phyloP scores from a whole-genome alignment of 2,329 filamentous ascomycete genomes.

The Pseudocercospora fuligena region DNA sequence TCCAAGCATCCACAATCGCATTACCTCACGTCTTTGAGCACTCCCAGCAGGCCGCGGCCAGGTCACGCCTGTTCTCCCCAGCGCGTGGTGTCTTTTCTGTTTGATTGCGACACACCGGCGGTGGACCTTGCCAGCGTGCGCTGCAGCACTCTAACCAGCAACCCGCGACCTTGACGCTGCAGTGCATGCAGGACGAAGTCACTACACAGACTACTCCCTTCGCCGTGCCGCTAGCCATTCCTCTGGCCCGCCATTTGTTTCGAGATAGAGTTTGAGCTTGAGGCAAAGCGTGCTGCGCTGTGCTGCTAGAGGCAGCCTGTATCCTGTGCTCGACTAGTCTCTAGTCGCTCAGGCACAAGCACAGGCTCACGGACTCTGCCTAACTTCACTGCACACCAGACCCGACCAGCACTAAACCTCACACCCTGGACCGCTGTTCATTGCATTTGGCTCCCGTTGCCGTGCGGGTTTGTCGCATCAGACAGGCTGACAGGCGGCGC shows the following conservation, averaged over 20 bases:
- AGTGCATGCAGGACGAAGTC: neutral
- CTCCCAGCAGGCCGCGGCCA: neutral
- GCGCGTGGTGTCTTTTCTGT: slow-evolving; percentile 8
- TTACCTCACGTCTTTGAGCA: slow-evolving; percentile 13
- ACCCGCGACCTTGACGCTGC: too few species aligned
- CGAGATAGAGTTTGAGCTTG: slow-evolving; percentile 31
- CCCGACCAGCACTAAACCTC: neutral
- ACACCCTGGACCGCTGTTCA: neutral
- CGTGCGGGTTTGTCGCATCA: neutral
- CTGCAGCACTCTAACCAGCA: neutral
- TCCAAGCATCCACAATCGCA: slow-evolving; percentile 5
- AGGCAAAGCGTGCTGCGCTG: neutral
- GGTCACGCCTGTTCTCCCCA: slow-evolving; percentile 1
- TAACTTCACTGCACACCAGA: too few species aligned
- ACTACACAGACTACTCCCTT: neutral
- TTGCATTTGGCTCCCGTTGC: slow-evolving; percentile 1
- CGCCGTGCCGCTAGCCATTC: slow-evolving; percentile 5
- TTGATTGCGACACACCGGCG: slow-evolving; percentile 31
- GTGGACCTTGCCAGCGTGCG: slow-evolving; percentile 23
- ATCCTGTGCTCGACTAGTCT: too few species aligned
- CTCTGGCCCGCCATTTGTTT: slow-evolving; percentile 20
- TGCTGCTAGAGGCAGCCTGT: slow-evolving; percentile 3
- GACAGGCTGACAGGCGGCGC: neutral
- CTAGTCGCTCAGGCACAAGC: too few species aligned
- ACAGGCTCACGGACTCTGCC: too few species aligned